Conservation (phyloP, 345 rosid genomes). For the Syzygium aqueum region DNA sequence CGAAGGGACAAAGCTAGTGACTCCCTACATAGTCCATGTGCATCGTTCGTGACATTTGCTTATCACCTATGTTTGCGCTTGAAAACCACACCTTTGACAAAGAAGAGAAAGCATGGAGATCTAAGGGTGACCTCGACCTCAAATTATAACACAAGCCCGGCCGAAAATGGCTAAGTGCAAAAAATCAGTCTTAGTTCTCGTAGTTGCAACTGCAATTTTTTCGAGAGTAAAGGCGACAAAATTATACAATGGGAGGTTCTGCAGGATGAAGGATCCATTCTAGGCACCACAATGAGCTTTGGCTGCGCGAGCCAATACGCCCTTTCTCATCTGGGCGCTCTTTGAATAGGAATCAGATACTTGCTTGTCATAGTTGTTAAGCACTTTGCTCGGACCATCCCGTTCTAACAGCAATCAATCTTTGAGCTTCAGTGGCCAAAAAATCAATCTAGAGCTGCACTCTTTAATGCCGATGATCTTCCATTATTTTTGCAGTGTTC, state of each 20-base stretch:
- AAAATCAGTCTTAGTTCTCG: neutral
- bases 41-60: rapidly evolving
- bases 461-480: neutral
- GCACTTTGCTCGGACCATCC: rapidly evolving
- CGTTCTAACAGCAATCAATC: neutral
- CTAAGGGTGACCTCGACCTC: rapidly evolving
- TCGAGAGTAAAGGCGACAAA: rapidly evolving
- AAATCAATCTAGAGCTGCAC: neutral
- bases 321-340: neutral
- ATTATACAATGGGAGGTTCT: neutral
- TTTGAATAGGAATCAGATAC: rapidly evolving
- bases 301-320: rapidly evolving
- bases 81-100: neutral
- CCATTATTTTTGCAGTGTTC: constrained; percentile 12
- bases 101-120: neutral
- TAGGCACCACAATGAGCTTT: neutral
- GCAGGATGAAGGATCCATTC: neutral
- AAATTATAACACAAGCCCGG: neutral
- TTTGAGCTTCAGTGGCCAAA: neutral
- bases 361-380: neutral
- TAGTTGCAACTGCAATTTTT: neutral
- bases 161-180: neutral
- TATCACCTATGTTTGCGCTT: rapidly evolving
- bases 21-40: rapidly evolving
- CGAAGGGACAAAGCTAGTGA: neutral